These are phyloP conservation scores for Fagopyrum homotropicum DNA, from an alignment of 148 eudicot species.

Conservation along the genomic window DNA sequence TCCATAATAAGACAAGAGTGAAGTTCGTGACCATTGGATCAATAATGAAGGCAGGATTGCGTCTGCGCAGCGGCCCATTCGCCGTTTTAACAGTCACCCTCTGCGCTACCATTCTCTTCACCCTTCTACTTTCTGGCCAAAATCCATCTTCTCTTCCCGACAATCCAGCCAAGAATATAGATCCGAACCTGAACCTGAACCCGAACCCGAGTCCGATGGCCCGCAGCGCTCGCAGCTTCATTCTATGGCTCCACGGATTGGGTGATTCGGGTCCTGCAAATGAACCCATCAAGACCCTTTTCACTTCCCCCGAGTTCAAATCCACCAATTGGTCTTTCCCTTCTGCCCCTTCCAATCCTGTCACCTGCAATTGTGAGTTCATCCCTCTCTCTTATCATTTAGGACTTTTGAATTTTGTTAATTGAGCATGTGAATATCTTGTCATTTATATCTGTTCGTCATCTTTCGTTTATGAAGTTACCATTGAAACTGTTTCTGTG, in stretches of 20 bases:
- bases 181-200: conserved; percentile 13
- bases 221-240: conserved; percentile 41
- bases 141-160: background rate
- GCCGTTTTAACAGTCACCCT: conserved; percentile 30
- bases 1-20: background rate
- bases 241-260: conserved; percentile 91
- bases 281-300: conserved; percentile 71
- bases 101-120: conserved; percentile 36
- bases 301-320: conserved; percentile 66
- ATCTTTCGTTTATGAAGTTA: background rate
- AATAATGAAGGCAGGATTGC: conserved; percentile 18
- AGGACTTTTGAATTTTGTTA: background rate
- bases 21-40: background rate
- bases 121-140: conserved; percentile 23
- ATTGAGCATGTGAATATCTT: background rate
- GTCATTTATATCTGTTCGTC: background rate
- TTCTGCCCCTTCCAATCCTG: conserved; percentile 78
- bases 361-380: conserved; percentile 71
- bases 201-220: conserved; percentile 26
- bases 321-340: conserved; percentile 76
- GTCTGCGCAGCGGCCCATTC: conserved; percentile 25
- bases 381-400: background rate
- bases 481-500: background rate
- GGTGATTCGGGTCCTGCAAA: conserved; percentile 97
- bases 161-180: background rate